Base-by-base conservation (phyloP, 2,329 filamentous ascomycete species). In the Nemania sp. region DNA sequence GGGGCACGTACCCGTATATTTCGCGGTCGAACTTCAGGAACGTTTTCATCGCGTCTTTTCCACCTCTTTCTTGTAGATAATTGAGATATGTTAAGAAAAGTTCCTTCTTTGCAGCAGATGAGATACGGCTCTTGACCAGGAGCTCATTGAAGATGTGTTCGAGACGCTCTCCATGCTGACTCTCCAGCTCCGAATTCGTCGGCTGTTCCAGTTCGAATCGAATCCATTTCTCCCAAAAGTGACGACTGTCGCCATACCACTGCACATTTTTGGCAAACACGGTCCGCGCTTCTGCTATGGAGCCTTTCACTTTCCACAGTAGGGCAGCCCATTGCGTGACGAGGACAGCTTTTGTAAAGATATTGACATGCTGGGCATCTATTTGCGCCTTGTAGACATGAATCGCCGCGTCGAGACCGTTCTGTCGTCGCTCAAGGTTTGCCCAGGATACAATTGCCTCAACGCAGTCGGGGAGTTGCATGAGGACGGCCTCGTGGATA, bases 151-250 rank as follows among this genome's bases (percentile, higher is more conserved):
- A 87, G 12, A 97, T 89, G 54, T 88, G 83, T 77, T 91, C 91
- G 72, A 98, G 87, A n/a, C 88, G 88, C 65, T 87, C 81, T 54
- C 87, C 86, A 58, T 92, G 86, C 58, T 85, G 79, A 1, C 80
- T 69, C 71, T 94, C 90, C 2, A 83, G 81, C 51, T 87, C 84
- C 1, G 81, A 77, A 63, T 80, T 87, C 1, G 88, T 89, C 11
- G 91, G 89, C 74, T 97, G 93, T 58, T 90, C 87, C 50, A 96
- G 81, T 78, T 99, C 95, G 71, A 99, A 97, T 60, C 89, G 81
- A 56, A 98, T 84, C 81, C 92, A 98, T 71, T 86, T 90, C 68
- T 87, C 82, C 94, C 95, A 99, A 80, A 98, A 98, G 45, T 90
- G 81, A 35, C 87, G 85, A 74, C 92, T 97, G 72, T 95, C 91